Percentiles rank a stretch among this genome's conserved stretches.
Conservation (phyloP, 2,329 filamentous ascomycete species). For the Xylariomycetidae sp. region DNA sequence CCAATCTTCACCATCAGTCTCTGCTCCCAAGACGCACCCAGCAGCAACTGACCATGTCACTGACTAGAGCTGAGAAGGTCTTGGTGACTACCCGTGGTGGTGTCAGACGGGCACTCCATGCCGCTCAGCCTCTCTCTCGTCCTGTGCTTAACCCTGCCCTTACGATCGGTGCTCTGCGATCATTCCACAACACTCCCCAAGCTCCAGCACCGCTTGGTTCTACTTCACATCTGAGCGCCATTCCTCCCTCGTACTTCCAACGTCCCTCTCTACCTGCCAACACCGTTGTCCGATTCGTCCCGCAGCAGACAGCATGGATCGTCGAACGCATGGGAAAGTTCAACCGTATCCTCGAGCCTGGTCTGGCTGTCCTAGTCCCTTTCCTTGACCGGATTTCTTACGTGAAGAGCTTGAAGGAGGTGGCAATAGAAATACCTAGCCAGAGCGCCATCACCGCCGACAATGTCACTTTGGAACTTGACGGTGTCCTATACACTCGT, state of each 20-base stretch:
- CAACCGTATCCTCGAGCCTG: constrained; percentile 86
- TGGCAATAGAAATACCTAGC: constrained; percentile 92
- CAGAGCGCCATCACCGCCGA: constrained; percentile 98
- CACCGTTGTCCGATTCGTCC: constrained; percentile 92
- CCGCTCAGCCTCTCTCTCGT: background rate
- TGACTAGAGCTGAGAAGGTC: constrained; percentile 19
- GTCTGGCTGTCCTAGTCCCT: constrained; percentile 81
- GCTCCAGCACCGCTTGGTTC: constrained; percentile 13
- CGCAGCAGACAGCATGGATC: constrained; percentile 99
- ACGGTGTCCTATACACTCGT: constrained; percentile 91
- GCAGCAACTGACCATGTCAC: constrained; percentile 18
- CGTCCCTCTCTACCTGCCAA: constrained; percentile 76
- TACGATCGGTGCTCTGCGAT: constrained; percentile 8
- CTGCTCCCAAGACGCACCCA: background rate
- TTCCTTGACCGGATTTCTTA: constrained; percentile 96
- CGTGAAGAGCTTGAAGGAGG: constrained; percentile 95
- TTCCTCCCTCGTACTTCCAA: constrained; percentile 76
- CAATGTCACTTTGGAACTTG: constrained; percentile 94
- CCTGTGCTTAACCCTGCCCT: background rate
- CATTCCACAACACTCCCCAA: constrained; percentile 17
- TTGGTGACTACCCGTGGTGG: constrained; percentile 11
- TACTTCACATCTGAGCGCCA: constrained; percentile 23
- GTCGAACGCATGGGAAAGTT: constrained; percentile 99
- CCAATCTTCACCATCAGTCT: background rate
- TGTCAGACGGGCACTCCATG: background rate